These are phyloP conservation scores for Phytophthora meadii DNA, from an alignment of 352 stramenopile species.

Conservation along the genomic window DNA sequence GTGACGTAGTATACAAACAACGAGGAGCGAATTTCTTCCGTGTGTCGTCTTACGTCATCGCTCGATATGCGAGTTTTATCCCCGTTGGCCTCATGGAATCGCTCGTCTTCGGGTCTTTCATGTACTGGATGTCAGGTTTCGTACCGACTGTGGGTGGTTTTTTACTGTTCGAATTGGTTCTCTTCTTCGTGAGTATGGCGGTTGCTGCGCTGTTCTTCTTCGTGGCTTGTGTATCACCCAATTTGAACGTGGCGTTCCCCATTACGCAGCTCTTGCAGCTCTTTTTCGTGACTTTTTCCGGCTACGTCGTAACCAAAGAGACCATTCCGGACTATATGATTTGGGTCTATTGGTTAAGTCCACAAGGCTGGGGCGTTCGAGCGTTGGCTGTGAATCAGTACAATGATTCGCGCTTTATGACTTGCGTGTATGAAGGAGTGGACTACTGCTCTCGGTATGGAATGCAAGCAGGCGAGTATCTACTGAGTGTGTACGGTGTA, in stretches of 20 bases:
- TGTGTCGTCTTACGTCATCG: conserved; percentile 63
- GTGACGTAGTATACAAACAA: conserved; percentile 75
- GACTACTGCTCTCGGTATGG: conserved; percentile 38
- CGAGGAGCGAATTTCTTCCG: conserved; percentile 72
- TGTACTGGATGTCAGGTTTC: conserved; percentile 78
- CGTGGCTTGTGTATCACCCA: conserved; percentile 31
- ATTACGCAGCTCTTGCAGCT: conserved; percentile 30
- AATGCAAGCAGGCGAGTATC: conserved; percentile 42
- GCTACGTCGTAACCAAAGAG: conserved; percentile 43
- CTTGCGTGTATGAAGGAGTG: conserved; percentile 34
- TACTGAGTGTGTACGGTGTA: conserved; percentile 35
- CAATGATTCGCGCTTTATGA: conserved; percentile 13
- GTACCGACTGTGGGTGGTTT: conserved; percentile 39
- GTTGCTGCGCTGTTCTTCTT: conserved; percentile 41
- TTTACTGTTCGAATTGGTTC: conserved; percentile 58
- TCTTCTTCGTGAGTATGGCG: conserved; percentile 49
- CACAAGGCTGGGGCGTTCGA: conserved; percentile 42
- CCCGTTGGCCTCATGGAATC: conserved; percentile 53
- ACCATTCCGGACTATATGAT: conserved; percentile 41
- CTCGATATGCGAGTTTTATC: conserved; percentile 24
- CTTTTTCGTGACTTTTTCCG: conserved; percentile 43
- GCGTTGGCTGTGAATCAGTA: conserved; percentile 41
- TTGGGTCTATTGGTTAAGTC: conserved; percentile 63
- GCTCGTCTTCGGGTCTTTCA: conserved; percentile 69
- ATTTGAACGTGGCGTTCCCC: conserved; percentile 34